Conservation (phyloP, 1,284 basidiomycete species). For the Sutorius eximius region DNA sequence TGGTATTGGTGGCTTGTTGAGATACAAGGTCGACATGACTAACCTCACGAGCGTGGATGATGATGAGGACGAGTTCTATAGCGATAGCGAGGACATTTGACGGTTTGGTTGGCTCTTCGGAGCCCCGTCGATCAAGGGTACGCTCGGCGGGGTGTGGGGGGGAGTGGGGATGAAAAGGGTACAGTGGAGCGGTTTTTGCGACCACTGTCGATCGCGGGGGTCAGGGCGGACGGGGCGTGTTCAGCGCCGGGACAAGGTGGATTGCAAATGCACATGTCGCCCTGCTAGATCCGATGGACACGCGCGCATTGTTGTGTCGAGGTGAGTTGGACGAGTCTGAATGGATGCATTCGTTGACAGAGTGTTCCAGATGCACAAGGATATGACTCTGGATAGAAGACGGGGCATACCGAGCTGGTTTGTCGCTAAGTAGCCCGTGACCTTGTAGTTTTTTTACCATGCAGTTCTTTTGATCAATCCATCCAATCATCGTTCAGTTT, state of each 20-base stretch:
- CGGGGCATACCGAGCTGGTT: constrained; percentile 5
- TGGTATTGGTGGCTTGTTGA: constrained; percentile 92
- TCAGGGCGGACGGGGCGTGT: constrained; percentile 6
- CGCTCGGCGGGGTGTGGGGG: constrained; percentile 59
- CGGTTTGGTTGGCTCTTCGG: constrained; percentile 78
- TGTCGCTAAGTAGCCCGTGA: constrained; percentile 23
- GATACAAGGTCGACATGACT: constrained; percentile 94
- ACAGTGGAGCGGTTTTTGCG: not conserved
- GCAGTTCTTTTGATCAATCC: constrained; percentile 26
- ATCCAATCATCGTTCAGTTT: constrained; percentile 3
- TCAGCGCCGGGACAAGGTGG: constrained; percentile 7
- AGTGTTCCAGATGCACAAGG: constrained; percentile 10
- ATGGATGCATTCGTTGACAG: constrained; percentile 9
- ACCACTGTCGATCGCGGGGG: not conserved
- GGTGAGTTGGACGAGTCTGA: constrained; percentile 16
- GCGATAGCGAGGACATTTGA: constrained; percentile 82
- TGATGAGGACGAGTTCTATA: constrained; percentile 55
- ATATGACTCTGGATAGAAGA: constrained; percentile 19
- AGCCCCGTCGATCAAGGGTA: constrained; percentile 59
- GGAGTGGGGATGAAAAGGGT: constrained; percentile 24
- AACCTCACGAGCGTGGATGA: constrained; percentile 80
- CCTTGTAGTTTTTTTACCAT: constrained; percentile 28
- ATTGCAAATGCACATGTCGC: constrained; percentile 3
- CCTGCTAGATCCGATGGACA: constrained; percentile 16
- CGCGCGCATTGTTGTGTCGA: constrained; percentile 18